Base-by-base conservation (phyloP, 441 rosid species). In the Geranium incanum region DNA sequence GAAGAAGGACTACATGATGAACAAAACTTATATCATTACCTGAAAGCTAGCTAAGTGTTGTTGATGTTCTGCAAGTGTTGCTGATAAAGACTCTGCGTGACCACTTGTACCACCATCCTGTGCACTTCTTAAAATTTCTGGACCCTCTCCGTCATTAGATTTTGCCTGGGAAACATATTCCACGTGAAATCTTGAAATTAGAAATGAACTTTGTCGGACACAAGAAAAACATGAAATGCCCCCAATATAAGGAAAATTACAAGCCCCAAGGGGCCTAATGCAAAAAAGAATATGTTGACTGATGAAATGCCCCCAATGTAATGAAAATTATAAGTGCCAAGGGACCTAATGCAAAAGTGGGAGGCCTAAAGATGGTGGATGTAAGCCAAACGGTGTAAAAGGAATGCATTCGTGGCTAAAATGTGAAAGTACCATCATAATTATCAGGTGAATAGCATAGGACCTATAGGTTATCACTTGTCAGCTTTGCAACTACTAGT, bases 11-110 rank as follows among this genome's bases (percentile, higher is more conserved):
- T 63, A 43, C 71, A 55, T 37, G 23, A 43, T 41, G 62, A 68
- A 33, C 23, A 28, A 66, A 55, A 68, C n/a, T 63, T 57, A 64
- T 68, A 45, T 15, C 36, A 71, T 71, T 81, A 91, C 99, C 97
- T 95, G 97, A 84, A 95, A 91, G 81, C 97, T 95, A 75, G 97
- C 95, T 69, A 93, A 86, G 82, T 95, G 99, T 77, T 95, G 99
- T 77, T 95, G 94, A 86, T 95, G 99, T 79, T 95, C 99, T 69
- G 88, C 75, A 68, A 93, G 91, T 60, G 99, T 93, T 62, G 92
- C 87, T 72, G 95, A 91, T 76, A 95, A 82, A 70, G 97, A 95
- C 77, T 91, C 98, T 45, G 91, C 84, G 84, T 95, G 99, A 72
- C 97, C 90, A 86, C 87, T 87, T 60, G 88, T 80, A 79, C 88